phyloP scores from a whole-genome alignment of 2,329 filamentous ascomycete genomes.

The Teratosphaeria epicoccoides region DNA sequence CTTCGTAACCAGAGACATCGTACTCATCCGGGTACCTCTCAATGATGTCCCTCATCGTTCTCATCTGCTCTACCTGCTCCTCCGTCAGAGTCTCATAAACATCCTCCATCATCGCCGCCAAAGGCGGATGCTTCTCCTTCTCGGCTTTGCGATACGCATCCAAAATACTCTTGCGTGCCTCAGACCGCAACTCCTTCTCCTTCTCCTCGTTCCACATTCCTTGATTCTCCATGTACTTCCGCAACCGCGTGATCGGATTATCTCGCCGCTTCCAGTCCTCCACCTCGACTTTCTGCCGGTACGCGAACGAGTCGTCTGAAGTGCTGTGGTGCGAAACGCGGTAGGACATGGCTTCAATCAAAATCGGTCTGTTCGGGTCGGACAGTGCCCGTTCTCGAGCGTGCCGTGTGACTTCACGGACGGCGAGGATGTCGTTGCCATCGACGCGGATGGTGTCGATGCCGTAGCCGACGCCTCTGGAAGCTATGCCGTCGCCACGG shows the following conservation, averaged over 20 bases:
- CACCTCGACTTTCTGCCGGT: slow-evolving; percentile 84
- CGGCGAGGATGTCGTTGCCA: slow-evolving; percentile 89
- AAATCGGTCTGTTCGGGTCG: slow-evolving; percentile 68
- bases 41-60: slow-evolving; percentile 63
- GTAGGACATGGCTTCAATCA: slow-evolving; percentile 96
- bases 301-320: slow-evolving; percentile 92
- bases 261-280: slow-evolving; percentile 88
- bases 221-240: slow-evolving; percentile 82
- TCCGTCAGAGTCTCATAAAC: slow-evolving; percentile 81
- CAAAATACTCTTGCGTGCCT: slow-evolving; percentile 62
- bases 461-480: slow-evolving; percentile 78
- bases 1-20: slow-evolving; percentile 66
- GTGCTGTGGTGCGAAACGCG: slow-evolving; percentile 97
- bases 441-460: slow-evolving; percentile 88
- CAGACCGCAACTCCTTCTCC: slow-evolving; percentile 61
- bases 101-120: slow-evolving; percentile 69
- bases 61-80: slow-evolving; percentile 65
- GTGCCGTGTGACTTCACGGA: slow-evolving; percentile 65
- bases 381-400: slow-evolving; percentile 69
- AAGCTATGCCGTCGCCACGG: slow-evolving; percentile 81
- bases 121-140: slow-evolving; percentile 64
- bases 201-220: slow-evolving; percentile 75
- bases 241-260: slow-evolving; percentile 72
- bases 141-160: slow-evolving; percentile 77
- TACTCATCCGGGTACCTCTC: slow-evolving; percentile 88